Evolutionary conservation across 441 rosid genomes (phyloP), one percentile per base, ranked within the genome.

Genomic region (Populus hybrid): DNA sequence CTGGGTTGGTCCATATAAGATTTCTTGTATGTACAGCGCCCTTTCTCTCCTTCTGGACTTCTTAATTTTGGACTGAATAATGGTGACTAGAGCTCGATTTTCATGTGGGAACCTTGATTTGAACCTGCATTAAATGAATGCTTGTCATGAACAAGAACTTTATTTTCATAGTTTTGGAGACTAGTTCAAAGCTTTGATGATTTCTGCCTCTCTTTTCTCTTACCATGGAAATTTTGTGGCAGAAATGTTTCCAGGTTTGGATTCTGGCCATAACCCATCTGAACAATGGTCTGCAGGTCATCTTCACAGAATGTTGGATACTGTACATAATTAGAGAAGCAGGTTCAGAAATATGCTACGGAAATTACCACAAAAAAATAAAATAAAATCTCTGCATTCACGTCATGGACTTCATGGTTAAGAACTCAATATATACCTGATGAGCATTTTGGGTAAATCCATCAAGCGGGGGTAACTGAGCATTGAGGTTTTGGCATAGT

Each of bases 241-340:
- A 76, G 32, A 34, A 79, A 74, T 28, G 30, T 40, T 73, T 83
- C 82, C 21, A 18, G 46, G 46, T 69, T 83, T 6, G 76, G 83
- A 72, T 81, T 88, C 73, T 90, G 95, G 23, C 78, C 84, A 28
- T 87, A 90, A 63, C 98, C 97, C 95, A 90, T 89, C 40, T 89
- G 93, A 73, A 94, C 92, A 74, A 95, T 79, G 80, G 89, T 88
- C 72, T 90, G 95, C 73, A 95, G 84, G 78, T 95, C 98, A 80
- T 88, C 97, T 74, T 90, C 93, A 34, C 86, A 80, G 77, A 89
- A 91, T 65, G 84, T 79, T 79, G 83, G 84, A 73, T 77, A 83
- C 92, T 91, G 86, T 21, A 82, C 59, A 82, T 1, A 54, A 38
- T 26, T 65, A 65, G 18, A 69, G 34, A 36, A 26, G n/a, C 35